phyloP scores from a whole-genome alignment of 805 yeast genomes.

The Hanseniaspora pseudoguilliermondii region DNA sequence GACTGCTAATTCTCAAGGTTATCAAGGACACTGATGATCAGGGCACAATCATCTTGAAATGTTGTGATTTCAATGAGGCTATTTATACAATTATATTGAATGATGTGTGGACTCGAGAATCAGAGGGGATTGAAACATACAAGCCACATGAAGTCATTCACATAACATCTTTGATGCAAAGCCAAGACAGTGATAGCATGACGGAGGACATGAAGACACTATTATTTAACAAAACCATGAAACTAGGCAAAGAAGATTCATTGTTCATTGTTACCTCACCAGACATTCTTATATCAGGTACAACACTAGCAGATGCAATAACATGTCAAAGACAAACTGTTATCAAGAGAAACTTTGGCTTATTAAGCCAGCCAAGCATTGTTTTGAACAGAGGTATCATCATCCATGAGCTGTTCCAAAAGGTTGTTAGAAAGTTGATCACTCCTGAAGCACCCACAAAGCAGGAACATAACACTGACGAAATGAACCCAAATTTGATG shows the following conservation, averaged over 20 bases:
- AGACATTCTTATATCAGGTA: conserved; percentile 8
- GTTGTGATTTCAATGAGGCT: conserved; percentile 11
- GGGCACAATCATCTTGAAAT: conserved; percentile 15
- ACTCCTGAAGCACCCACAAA: conserved; percentile 16
- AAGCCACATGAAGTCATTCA: neutral
- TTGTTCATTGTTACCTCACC: neutral
- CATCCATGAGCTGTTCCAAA: conserved; percentile 60
- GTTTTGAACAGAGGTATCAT: conserved; percentile 70
- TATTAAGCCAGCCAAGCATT: conserved; percentile 49
- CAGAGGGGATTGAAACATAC: neutral
- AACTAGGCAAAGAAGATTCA: neutral
- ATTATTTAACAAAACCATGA: neutral
- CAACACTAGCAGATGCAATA: conserved; percentile 3
- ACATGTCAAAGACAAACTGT: conserved; percentile 13
- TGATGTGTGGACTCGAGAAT: conserved; percentile 5
- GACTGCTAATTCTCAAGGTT: neutral
- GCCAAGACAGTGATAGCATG: neutral
- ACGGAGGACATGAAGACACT: neutral
- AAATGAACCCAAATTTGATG: conserved; percentile 6
- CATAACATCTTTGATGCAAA: neutral
- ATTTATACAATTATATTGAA: conserved; percentile 23
- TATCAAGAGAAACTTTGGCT: conserved; percentile 7
- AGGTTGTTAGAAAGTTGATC: conserved; percentile 19
- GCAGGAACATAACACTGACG: conserved; percentile 17
- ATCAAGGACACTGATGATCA: conserved; percentile 8